A percentile compares a stretch with the other conserved stretches of the same genome.
Conservation (phyloP, 345 rosid species). For the Raphanus raphanistrum region DNA sequence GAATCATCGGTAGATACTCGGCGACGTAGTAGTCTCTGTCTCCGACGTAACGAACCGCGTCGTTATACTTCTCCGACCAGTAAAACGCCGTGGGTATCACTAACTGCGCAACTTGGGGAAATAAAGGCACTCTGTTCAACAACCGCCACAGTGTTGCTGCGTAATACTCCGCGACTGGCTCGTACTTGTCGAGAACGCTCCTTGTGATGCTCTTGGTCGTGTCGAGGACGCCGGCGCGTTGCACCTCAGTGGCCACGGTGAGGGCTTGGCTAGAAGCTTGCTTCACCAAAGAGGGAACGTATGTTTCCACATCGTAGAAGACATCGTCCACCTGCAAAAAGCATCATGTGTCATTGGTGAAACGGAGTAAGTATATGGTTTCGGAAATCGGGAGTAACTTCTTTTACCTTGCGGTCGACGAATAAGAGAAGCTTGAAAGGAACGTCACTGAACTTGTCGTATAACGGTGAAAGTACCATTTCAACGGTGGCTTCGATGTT, state of each 20-base stretch:
- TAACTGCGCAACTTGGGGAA: constrained; percentile 55
- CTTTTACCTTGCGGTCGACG: constrained; percentile 71
- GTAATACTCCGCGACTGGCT: constrained; percentile 59
- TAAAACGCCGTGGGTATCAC: constrained; percentile 59
- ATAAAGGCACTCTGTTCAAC: constrained; percentile 56
- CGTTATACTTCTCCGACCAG: constrained; percentile 75
- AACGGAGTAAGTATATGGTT: no score
- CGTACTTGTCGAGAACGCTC: constrained; percentile 46
- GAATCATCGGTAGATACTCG: constrained; percentile 58
- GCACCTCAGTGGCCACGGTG: constrained; percentile 61
- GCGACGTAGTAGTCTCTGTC: constrained; percentile 52
- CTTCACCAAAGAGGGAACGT: constrained; percentile 65
- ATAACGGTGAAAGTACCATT: constrained; percentile 64
- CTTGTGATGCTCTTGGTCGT: constrained; percentile 46
- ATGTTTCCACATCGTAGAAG: constrained; percentile 45
- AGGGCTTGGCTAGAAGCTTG: constrained; percentile 56
- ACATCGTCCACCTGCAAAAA: constrained; percentile 56
- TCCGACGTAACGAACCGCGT: constrained; percentile 37
- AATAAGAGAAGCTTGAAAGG: constrained; percentile 62
- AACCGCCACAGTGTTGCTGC: constrained; percentile 54
- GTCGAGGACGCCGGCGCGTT: constrained; percentile 53
- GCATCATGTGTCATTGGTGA: constrained; percentile 11
- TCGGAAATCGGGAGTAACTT: no score
- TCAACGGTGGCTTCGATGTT: constrained; percentile 59
- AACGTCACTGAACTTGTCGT: constrained; percentile 55